Evolutionary conservation across 73 alveolate genomes (phyloP).

Genomic region (Tetrahymena elliotti): DNA sequence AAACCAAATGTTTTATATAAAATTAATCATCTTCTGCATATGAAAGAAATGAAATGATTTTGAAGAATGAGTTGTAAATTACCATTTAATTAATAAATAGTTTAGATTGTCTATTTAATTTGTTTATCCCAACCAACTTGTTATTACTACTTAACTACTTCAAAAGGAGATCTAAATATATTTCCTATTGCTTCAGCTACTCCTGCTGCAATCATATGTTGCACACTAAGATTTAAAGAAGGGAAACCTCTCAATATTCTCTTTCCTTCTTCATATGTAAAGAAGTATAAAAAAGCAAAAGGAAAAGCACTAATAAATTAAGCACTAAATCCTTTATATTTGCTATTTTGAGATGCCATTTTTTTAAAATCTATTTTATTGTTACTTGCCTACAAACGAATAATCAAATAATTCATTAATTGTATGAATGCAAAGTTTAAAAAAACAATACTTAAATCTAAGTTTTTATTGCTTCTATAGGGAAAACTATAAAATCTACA

Average conservation of each 20-base stretch:
- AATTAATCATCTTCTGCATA: too few species aligned
- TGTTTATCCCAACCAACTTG: constrained; percentile 57
- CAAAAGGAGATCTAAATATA: constrained; percentile 67
- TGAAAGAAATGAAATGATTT: too few species aligned
- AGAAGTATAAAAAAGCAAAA: constrained; percentile 68
- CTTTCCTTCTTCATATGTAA: constrained; percentile 61
- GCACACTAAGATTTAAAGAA: background rate
- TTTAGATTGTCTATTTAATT: constrained; percentile 32
- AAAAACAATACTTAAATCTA: constrained; percentile 40
- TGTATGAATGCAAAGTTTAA: background rate
- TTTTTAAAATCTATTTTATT: constrained; percentile 19
- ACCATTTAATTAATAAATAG: constrained; percentile 24
- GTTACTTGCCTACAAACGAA: constrained; percentile 7
- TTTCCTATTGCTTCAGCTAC: constrained; percentile 62
- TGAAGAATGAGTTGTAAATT: background rate
- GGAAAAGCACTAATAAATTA: constrained; percentile 50
- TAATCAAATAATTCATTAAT: background rate
- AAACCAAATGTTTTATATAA: too few species aligned
- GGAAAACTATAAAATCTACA: constrained; percentile 61
- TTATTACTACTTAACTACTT: constrained; percentile 63
- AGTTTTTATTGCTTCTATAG: constrained; percentile 71
- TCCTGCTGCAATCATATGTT: constrained; percentile 57
- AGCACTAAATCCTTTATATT: constrained; percentile 60
- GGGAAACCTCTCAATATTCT: constrained; percentile 1
- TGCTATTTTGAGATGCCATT: constrained; percentile 59